These are phyloP conservation scores for Seiridium cupressi DNA, from an alignment of 2,329 filamentous ascomycete genomes.

Conservation along the genomic window DNA sequence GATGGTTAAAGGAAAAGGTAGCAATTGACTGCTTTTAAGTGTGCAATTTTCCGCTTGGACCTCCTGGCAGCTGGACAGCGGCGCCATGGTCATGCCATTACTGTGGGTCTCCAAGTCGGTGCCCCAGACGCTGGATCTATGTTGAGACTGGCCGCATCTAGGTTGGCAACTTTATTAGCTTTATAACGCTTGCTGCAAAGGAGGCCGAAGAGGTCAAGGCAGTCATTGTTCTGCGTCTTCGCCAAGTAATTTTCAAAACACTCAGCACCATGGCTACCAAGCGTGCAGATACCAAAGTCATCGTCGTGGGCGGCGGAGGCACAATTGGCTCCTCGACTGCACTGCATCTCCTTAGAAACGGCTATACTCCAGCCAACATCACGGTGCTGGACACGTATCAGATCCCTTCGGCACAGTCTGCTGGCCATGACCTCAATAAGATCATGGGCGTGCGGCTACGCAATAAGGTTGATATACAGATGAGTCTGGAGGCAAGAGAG, in stretches of 20 bases:
- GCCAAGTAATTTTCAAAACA: background rate
- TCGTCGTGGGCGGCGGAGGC: constrained; percentile 47
- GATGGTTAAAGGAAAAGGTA: too few species aligned
- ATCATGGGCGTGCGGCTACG: constrained; percentile 38
- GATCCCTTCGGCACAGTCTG: constrained; percentile 44
- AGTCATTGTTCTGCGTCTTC: background rate
- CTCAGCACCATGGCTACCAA: constrained; percentile 17
- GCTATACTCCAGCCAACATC: constrained; percentile 40
- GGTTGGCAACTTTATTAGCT: constrained; percentile 8
- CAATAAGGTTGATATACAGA: constrained; percentile 27
- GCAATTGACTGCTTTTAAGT: too few species aligned
- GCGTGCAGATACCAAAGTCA: constrained; percentile 23
- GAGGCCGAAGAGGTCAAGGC: background rate
- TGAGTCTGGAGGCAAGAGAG: constrained; percentile 29
- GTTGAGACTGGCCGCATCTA: constrained; percentile 10
- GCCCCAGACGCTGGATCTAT: background rate
- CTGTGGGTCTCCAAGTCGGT: background rate
- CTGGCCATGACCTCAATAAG: constrained; percentile 46
- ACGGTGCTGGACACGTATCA: constrained; percentile 44
- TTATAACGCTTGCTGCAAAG: constrained; percentile 1
- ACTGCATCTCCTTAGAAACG: constrained; percentile 39
- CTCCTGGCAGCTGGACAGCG: too few species aligned
- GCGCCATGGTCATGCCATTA: background rate
- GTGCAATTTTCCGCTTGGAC: too few species aligned
- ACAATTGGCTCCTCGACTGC: constrained; percentile 46